A percentile compares a stretch with the other conserved stretches of the same genome.
Conservation (phyloP, 2,329 filamentous ascomycete species). For the Colletotrichum orbiculare region DNA sequence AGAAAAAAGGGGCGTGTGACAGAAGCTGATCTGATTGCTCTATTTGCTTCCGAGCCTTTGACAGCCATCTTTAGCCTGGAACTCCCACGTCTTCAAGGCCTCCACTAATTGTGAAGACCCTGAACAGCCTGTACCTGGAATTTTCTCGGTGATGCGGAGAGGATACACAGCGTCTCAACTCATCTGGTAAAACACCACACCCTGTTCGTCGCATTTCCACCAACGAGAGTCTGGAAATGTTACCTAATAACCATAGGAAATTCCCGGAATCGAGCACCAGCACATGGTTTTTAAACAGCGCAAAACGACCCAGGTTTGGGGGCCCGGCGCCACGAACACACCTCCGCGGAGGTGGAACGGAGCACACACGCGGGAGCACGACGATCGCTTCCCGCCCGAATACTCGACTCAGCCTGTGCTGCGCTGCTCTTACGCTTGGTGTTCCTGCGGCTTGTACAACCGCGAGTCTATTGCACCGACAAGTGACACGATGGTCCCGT, state of each 20-base stretch:
- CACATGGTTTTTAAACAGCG: not conserved
- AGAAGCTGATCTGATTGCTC: conserved; percentile 7
- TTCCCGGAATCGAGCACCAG: conserved; percentile 4
- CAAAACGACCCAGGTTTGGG: not conserved
- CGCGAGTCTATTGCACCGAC: too few relatives aligned
- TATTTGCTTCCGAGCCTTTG: too few relatives aligned
- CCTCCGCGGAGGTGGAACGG: conserved; percentile 9
- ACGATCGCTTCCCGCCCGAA: too few relatives aligned
- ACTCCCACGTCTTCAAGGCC: too few relatives aligned
- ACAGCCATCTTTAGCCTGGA: not conserved
- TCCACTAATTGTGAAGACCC: too few relatives aligned
- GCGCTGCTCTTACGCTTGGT: too few relatives aligned
- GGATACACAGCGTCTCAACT: not conserved
- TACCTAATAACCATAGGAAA: conserved; percentile 2
- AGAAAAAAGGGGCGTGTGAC: not conserved
- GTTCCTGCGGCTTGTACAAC: too few relatives aligned
- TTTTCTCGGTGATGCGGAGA: conserved; percentile 12
- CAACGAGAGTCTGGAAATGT: not conserved
- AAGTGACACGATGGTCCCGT: too few relatives aligned
- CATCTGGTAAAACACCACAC: not conserved
- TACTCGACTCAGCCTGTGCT: too few relatives aligned
- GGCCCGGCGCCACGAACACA: not conserved
- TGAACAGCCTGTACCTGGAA: not conserved
- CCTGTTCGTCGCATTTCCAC: not conserved
- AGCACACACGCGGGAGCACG: not conserved